Base-by-base conservation (phyloP, 768 basidiomycete genomes). In the Pisolithus microcarpus region DNA sequence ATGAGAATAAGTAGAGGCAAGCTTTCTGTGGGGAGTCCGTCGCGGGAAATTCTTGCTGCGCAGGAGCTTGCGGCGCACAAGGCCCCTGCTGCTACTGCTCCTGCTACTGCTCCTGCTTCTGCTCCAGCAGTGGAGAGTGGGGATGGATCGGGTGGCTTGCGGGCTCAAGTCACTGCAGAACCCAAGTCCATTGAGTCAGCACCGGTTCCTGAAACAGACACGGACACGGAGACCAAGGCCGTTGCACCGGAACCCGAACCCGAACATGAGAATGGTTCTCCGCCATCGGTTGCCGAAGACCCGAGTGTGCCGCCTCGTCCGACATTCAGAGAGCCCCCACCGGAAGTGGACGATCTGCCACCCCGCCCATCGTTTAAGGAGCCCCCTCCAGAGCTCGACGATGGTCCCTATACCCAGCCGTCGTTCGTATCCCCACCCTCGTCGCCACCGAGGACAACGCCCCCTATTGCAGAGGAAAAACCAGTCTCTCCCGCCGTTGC, bases 1-100 rank as follows among this genome's bases (percentile, higher is more conserved):
- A 85, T 93, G 82, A 85, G 92, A 43, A 75, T 91, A 65, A 91
- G 85, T 57, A 77, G 92, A 55, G 80, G 81, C 57, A 78, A 77
- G 50, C 80, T 95, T 49, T 85, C 87, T 2, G 76, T 79, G 3
- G 86, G 83, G 23, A 77, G 78, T 4, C 85, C 91, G 54, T 71
- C 81, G 2, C 75, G 80, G 53, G 84, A 90, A 53, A 71, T 89
- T 13, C 76, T 91, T 16, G 82, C 81, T 13, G 82, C 81, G 34
- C 84, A 91, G 13, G 34, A 34, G 61, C 79, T 83, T 56, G 72
- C 76, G 39, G 79, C 79, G 2, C 80, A 80, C 60, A 78, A 78
- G 50, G 72, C 75, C 46, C 74, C 74, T 2, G 56, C 75, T 65
- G 67, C 43, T 13, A 16, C 51, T 43, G 5, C 43, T 13, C 15